Evolutionary conservation across 2,329 filamentous ascomycete species (phyloP), one percentile per base, ranked within the genome.

Genomic region (Lachnellula arida): DNA sequence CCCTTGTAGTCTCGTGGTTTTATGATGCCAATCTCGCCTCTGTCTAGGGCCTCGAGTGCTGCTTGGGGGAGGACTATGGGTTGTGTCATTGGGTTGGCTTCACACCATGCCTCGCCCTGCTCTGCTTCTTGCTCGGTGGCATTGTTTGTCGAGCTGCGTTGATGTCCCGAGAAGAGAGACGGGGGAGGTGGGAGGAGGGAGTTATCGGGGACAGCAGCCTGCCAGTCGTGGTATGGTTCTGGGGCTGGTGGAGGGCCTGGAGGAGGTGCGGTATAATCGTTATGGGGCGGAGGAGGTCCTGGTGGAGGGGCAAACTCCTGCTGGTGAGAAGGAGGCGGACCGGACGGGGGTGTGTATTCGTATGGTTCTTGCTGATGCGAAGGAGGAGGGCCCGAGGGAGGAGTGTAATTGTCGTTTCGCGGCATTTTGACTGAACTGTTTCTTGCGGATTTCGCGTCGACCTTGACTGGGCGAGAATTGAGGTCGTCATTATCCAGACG

Each of bases 171-270:
- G 28, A 28, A 28, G 53, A 90, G 78, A 32, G 81, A 80, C 0
- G 88, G 88, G 1, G 88, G 88, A 0, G 87, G 87, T 1, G 88
- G 88, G 44, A 91, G 81, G 9, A 88, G 77, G 0, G 86, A 77
- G 1, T 83, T 90, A 69, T 91, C 88, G 0, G 88, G 87, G 1
- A 91, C 86, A 3, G 85, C 81, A 6, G 79, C 67, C 62, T 85
- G 78, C 88, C 88, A 91, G 71, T 88, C 83, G 68, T 91, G 87
- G 63, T 83, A 69, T 54, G 65, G 63, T 40, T 57, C 55, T 51
- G 64, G 57, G 8, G 61, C 34, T 2, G 68, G 67, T 5, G 70
- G 70, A 15, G 71, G 72, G 0, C 72, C 73, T 0, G 72, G 63
- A 1, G 73, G 75, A 28, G 74, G 73, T 5, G 66, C 69, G 19